phyloP scores from a whole-genome alignment of 768 basidiomycete species.

The Russula sp. region DNA sequence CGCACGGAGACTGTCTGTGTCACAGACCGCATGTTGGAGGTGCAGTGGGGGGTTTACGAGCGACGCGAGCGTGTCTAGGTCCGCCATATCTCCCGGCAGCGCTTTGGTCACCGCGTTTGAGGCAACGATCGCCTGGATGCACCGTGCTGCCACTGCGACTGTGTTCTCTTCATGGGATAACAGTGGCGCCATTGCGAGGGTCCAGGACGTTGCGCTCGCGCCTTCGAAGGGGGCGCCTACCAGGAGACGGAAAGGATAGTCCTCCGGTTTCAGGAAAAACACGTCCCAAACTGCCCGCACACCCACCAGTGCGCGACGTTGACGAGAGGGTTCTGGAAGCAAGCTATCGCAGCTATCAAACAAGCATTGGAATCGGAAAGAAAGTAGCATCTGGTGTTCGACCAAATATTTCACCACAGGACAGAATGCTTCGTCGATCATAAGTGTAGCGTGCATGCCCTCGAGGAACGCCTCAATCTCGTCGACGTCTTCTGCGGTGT shows the following conservation, averaged over 20 bases:
- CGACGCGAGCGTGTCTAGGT: not conserved
- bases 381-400: slow-evolving; percentile 9
- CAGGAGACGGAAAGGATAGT: not conserved
- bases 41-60: not conserved
- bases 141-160: not conserved
- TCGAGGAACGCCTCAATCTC: slow-evolving; percentile 7
- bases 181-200: not conserved
- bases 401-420: slow-evolving; percentile 2
- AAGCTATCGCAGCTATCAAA: slow-evolving; percentile 2
- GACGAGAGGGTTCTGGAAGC: not conserved
- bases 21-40: not conserved
- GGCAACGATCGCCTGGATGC: slow-evolving; percentile 9
- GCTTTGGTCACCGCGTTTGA: slow-evolving; percentile 9
- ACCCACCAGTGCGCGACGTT: not conserved
- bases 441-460: slow-evolving; percentile 3
- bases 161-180: not conserved
- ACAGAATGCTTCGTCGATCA: not conserved
- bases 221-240: slow-evolving; percentile 6
- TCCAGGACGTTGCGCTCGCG: slow-evolving; percentile 1
- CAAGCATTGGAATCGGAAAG: slow-evolving; percentile 7
- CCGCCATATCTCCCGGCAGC: not conserved
- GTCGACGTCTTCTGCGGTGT: slow-evolving; percentile 2
- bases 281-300: slow-evolving; percentile 3
- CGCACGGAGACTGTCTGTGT: slow-evolving; percentile 5
- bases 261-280: slow-evolving; percentile 6